Percentiles rank a stretch among this genome's conserved stretches.
These are phyloP conservation scores for Pyrus betulifolia DNA, from an alignment of 306 rosid species.

Conservation along the genomic window DNA sequence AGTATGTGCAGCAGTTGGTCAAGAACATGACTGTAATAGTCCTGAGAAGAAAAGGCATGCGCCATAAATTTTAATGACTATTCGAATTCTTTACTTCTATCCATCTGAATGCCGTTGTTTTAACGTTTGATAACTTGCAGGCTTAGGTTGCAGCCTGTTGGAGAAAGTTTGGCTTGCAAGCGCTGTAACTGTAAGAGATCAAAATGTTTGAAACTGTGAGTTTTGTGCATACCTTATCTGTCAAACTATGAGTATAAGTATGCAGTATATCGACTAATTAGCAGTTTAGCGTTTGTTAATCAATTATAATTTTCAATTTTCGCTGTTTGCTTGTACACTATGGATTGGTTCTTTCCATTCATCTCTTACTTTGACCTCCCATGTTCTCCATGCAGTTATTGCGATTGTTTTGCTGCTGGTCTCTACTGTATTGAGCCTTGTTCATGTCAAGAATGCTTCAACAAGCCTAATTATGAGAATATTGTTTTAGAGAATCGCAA, in stretches of 20 bases:
- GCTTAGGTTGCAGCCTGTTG: constrained; percentile 50
- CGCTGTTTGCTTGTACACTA: neutral
- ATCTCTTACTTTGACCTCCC: neutral
- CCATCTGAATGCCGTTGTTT: constrained; percentile 11
- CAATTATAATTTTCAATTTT: neutral
- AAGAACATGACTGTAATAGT: constrained; percentile 53
- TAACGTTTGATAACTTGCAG: constrained; percentile 33
- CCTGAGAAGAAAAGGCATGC: constrained; percentile 74
- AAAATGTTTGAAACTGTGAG: constrained; percentile 91
- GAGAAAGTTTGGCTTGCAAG: constrained; percentile 52
- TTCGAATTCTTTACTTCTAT: constrained; percentile 1
- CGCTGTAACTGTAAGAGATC: constrained; percentile 92
- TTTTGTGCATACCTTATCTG: constrained; percentile 4
- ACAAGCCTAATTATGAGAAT: constrained; percentile 72
- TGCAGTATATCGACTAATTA: neutral
- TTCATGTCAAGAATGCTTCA: constrained; percentile 76
- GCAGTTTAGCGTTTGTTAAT: neutral
- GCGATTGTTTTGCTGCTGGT: constrained; percentile 91
- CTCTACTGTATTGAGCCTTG: constrained; percentile 87
- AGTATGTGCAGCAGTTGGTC: constrained; percentile 16
- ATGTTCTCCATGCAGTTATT: constrained; percentile 42
- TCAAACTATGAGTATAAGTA: constrained; percentile 15
- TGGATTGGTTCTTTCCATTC: neutral
- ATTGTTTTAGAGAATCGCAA: constrained; percentile 67
- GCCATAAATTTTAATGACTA: neutral